Evolutionary conservation across 306 rosid genomes (phyloP), one percentile per base, ranked within the genome.

Genomic region (Cucumis melo): DNA sequence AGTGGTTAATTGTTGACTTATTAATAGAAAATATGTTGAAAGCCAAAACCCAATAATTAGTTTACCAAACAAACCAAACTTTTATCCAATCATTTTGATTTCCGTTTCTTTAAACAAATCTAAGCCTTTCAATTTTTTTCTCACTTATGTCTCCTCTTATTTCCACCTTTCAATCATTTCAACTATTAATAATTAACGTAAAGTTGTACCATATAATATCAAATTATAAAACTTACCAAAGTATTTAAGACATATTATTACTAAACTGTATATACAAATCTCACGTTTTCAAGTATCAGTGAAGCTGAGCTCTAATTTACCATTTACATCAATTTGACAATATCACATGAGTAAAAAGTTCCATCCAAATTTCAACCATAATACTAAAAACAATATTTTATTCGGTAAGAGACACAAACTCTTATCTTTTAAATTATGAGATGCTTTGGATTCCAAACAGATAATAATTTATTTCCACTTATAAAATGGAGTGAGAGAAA

Each of bases 21-120:
- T 63, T 15, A 63, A 63, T 34, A 8, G 14, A 63, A 63, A 61
- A 15, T 7, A 61, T 27, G 9, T 29, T 4, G 44, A 58, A 73
- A 9, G 15, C 4, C 13, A 19, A 58, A 73, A 9, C 10, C 2
- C 13, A 19, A 60, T 46, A 46, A 51, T 32, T 66, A 54, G 42
- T 16, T 68, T 36, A 42, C 73, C 75, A 62, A 61, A 61, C 68
- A 74, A 16, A 50, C 79, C 27, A 29, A 73, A 57, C 74, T 38
- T 61, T 17, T 2, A 36, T 73, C 32, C 29, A 59, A 42, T 34
- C 20, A 62, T 80, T 32, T 73, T 73, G 23, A 50, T 48, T 48
- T 27, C 27, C 21, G 20, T 68, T 68, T 42, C 55, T 68, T 21
- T 42, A 21, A 68, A 20, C 20, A 20, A 67, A 67, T 20, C 34